Conservation (phyloP, 1,284 basidiomycete species). For the Schizophyllum amplum region DNA sequence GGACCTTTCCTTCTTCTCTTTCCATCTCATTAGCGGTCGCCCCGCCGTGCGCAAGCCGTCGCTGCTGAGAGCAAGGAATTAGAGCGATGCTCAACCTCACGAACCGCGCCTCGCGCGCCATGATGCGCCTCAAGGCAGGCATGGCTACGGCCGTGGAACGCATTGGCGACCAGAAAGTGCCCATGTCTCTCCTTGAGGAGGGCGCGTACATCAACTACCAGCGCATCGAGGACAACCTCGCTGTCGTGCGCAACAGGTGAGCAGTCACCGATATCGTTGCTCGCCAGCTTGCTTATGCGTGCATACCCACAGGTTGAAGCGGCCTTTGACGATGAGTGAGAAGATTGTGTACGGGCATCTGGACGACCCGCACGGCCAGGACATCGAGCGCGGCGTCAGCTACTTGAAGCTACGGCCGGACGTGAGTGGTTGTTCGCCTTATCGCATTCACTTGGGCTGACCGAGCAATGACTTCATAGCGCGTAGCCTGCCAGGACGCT, state of each 20-base stretch:
- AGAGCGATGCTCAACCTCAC: slow-evolving; percentile 61
- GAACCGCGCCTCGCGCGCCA: slow-evolving; percentile 48
- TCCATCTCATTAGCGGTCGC: background rate
- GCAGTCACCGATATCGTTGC: slow-evolving; percentile 1
- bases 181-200: slow-evolving; percentile 86
- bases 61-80: background rate
- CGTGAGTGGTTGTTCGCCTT: slow-evolving; percentile 42
- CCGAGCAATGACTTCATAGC: slow-evolving; percentile 39
- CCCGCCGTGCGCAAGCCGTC: too few relatives aligned
- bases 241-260: slow-evolving; percentile 64
- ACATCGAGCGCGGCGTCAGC: slow-evolving; percentile 80
- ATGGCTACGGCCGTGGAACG: slow-evolving; percentile 75
- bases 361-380: slow-evolving; percentile 87
- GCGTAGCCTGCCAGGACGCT: slow-evolving; percentile 99
- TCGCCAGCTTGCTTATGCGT: slow-evolving; percentile 5
- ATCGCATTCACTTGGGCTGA: background rate
- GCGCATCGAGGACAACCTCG: slow-evolving; percentile 93
- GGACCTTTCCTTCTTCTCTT: background rate
- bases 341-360: slow-evolving; percentile 99
- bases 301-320: slow-evolving; percentile 59
- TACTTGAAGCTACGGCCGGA: slow-evolving; percentile 96
- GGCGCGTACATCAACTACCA: slow-evolving; percentile 95
- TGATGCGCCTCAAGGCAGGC: slow-evolving; percentile 55
- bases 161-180: slow-evolving; percentile 89
- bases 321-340: slow-evolving; percentile 93